Evolutionary conservation across 768 basidiomycete genomes (phyloP), one percentile per base, ranked within the genome.

Genomic region (Pleurotus eryngii): DNA sequence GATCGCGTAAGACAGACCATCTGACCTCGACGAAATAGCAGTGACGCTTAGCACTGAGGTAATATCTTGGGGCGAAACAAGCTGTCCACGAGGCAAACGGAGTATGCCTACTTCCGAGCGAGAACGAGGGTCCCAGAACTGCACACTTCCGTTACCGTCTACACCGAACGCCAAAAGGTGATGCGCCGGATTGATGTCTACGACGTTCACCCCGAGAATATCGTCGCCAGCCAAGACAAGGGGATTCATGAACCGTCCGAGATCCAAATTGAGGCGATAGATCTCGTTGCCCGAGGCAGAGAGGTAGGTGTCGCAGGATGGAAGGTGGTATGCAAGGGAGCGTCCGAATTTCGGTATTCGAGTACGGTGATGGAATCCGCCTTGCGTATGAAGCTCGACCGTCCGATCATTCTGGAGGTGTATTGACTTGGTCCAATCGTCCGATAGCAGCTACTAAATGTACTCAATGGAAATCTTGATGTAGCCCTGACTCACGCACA

Each of bases 341-440:
- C 97, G 90, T 15, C 97, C 97, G 67, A 95, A 95, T 45, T 87
- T 88, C 1, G 97, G 97, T 81, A 98, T 90, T 62, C 97, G 84
- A 5, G 95, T 92, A 39, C 89, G 86, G 68, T 97, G 92, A 70
- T 98, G 92, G 59, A 95, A 83, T 0, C 94, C 93, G 46, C 90
- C 84, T 69, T 98, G 97, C 0, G 92, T 96, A 68, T 99, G 97
- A 4, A 99, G 77, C 65, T 95, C 92, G 56, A 99, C 71, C 4
- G 92, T 91, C n/a, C 97, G 87, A 75, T 98, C 95, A 49, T 89
- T 88, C 80, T 98, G 97, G 2, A 99, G 81, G 69, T 97, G 95
- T 60, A 98, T 80, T n/a, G 92, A 88, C 70, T 98, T 98, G 5
- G 96, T 98, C 96, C 96, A 98, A 77, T 98, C 96, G 66, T 95